Evolutionary conservation across 371 early-diverging fungal genomes (phyloP).

Genomic region (Ordospora colligata): DNA sequence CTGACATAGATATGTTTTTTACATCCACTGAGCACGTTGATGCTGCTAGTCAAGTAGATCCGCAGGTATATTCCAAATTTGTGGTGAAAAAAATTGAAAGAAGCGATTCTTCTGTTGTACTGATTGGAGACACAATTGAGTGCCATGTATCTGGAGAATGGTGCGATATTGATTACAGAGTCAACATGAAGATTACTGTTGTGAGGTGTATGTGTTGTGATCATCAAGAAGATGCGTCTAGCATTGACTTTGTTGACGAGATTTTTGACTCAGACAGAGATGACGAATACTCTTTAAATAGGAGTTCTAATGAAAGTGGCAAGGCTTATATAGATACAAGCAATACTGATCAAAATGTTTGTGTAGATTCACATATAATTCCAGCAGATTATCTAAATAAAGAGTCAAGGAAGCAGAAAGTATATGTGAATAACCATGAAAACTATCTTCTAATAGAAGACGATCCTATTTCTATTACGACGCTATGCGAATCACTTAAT

Average conservation of each 20-base stretch:
- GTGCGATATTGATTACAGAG: neutral
- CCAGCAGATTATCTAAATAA: neutral
- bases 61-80: conserved; percentile 6
- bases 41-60: neutral
- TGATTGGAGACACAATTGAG: conserved; percentile 15
- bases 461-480: conserved; percentile 44
- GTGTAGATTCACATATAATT: no score
- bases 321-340: no score
- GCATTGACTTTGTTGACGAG: neutral
- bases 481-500: neutral
- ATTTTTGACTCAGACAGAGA: neutral
- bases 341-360: no score
- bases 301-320: neutral
- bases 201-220: conserved; percentile 13
- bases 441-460: conserved; percentile 47
- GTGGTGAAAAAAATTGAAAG: neutral
- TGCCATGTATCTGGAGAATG: conserved; percentile 26
- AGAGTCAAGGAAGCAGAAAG: neutral
- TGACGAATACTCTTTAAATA: neutral
- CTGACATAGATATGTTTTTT: conserved; percentile 2
- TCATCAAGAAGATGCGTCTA: neutral
- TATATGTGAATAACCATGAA: neutral
- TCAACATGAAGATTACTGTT: conserved; percentile 17
- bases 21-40: neutral
- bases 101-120: neutral